Conservation (phyloP, 208 protist species). For the Acanthamoeba royreba region DNA sequence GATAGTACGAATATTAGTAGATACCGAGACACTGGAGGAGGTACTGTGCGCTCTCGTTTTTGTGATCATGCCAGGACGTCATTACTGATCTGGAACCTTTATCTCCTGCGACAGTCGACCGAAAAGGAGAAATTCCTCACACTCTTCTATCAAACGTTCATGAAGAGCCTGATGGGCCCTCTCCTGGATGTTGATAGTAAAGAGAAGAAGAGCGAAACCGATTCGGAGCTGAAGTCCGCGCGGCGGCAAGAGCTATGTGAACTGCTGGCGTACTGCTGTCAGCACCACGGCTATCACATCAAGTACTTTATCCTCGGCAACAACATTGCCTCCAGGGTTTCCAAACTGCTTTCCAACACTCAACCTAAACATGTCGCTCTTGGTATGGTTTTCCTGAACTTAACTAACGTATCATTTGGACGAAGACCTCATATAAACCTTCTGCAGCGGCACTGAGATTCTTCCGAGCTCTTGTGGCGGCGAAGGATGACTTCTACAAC, state of each 20-base stretch:
- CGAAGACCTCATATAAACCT: neutral
- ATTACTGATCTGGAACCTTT: neutral
- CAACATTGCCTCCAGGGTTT: slow-evolving; percentile 47
- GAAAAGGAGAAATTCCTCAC: slow-evolving; percentile 59
- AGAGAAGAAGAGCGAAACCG: neutral
- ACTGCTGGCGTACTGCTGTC: slow-evolving; percentile 66
- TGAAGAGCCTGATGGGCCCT: slow-evolving; percentile 31
- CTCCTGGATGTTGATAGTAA: neutral
- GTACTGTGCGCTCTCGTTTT: neutral
- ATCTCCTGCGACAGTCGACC: neutral
- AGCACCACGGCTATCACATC: slow-evolving; percentile 66
- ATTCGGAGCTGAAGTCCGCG: neutral
- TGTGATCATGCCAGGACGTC: neutral
- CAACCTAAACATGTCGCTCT: slow-evolving; percentile 50
- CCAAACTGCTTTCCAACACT: slow-evolving; percentile 23
- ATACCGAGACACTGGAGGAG: slow-evolving; percentile 27
- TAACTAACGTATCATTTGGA: neutral
- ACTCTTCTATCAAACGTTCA: slow-evolving; percentile 60
- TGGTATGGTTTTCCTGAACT: neutral
- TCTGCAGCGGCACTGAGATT: slow-evolving; percentile 68
- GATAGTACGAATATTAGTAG: neutral
- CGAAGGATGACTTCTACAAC: slow-evolving; percentile 76
- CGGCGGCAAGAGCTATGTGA: slow-evolving; percentile 57
- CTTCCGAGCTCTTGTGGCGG: slow-evolving; percentile 65
- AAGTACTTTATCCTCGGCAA: slow-evolving; percentile 71